Percentiles rank a stretch among this genome's conserved stretches.
Evolutionary conservation across 495 filamentous ascomycete genomes (phyloP).

Genomic region (Mytilinidion resinicola): DNA sequence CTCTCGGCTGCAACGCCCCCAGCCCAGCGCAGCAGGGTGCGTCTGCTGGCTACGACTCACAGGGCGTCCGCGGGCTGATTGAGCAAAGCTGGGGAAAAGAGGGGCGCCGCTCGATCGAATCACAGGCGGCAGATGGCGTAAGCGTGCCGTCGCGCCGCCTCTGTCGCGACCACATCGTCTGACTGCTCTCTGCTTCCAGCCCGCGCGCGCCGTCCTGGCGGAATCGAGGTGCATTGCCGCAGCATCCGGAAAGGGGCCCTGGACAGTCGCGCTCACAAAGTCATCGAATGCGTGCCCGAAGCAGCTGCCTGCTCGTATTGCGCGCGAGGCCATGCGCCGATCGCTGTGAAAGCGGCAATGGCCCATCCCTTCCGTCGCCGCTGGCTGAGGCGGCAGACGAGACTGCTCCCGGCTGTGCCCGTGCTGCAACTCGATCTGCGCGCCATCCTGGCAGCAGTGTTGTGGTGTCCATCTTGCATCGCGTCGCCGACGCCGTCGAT

Average conservation of each 20-base stretch:
- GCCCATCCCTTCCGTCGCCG: neutral
- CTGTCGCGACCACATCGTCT: constrained; percentile 22
- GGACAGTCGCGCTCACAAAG: constrained; percentile 10
- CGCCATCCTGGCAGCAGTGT: constrained; percentile 7
- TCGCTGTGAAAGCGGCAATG: neutral
- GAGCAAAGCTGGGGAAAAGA: constrained; percentile 7
- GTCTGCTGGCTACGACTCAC: neutral
- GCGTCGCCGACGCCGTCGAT: constrained; percentile 21
- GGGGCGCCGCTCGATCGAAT: neutral
- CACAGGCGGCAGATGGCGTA: neutral
- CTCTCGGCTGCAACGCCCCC: too few relatives aligned
- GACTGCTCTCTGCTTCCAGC: constrained; percentile 14
- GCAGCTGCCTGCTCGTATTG: constrained; percentile 13
- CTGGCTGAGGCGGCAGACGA: neutral
- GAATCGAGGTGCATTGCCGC: constrained; percentile 21
- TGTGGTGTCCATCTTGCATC: constrained; percentile 24
- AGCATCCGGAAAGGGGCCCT: constrained; percentile 21
- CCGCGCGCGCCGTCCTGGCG: neutral
- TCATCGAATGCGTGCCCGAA: constrained; percentile 8
- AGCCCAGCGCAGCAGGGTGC: too few relatives aligned
- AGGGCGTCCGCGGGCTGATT: neutral
- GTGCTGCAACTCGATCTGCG: constrained; percentile 24
- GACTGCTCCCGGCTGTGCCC: constrained; percentile 3
- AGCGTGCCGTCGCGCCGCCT: neutral
- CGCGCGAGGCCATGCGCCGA: neutral